phyloP scores from a whole-genome alignment of 2,329 filamentous ascomycete species.

The Trichoderma lentiforme region DNA sequence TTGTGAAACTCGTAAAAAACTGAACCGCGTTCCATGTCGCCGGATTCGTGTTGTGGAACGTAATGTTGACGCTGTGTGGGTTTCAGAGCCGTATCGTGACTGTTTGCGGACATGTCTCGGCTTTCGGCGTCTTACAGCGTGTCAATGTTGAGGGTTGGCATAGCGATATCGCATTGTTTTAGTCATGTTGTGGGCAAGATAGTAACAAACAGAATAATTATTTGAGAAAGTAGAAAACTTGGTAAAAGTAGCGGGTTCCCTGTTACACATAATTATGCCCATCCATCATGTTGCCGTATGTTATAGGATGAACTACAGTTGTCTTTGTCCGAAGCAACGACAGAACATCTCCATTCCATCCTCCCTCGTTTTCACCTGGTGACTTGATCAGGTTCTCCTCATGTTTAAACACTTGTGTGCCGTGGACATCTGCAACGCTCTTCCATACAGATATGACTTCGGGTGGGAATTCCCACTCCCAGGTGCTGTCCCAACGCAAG shows the following conservation, averaged over 20 bases:
- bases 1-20: neutral
- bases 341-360: neutral
- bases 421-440: neutral
- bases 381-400: neutral
- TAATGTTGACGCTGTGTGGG: neutral
- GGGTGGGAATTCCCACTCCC: neutral
- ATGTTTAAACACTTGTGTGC: neutral
- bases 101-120: slow-evolving; percentile 5
- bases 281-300: slow-evolving; percentile 1
- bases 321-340: neutral
- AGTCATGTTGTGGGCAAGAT: neutral
- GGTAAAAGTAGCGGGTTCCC: neutral
- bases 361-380: no score
- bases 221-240: neutral
- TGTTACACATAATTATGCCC: neutral
- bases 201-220: neutral
- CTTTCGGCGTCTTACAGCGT: neutral
- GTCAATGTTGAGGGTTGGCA: neutral
- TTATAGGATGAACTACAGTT: neutral
- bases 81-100: neutral
- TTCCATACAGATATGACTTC: neutral
- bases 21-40: neutral
- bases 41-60: neutral
- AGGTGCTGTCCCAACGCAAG: neutral
- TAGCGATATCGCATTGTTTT: neutral